Evolutionary conservation across 805 yeast species (phyloP).

Genomic region (Osmozyma mogii): DNA sequence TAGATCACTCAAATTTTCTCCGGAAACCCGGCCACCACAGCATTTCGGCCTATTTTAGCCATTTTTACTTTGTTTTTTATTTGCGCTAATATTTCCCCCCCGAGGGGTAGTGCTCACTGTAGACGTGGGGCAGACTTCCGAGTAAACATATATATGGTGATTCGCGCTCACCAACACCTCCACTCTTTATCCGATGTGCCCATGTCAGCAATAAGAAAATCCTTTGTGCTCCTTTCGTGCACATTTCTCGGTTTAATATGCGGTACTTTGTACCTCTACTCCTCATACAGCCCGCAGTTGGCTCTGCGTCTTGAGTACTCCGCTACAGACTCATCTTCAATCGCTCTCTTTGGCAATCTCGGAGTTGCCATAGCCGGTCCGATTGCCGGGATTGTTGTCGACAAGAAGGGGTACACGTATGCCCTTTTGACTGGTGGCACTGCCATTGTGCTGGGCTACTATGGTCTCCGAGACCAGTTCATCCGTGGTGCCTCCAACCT

Average conservation of each 20-base stretch:
- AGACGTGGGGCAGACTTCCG: too few species aligned
- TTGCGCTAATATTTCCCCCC: too few species aligned
- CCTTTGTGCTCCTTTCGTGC: slow-evolving; percentile 17
- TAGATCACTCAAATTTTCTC: too few species aligned
- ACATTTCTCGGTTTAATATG: slow-evolving; percentile 45
- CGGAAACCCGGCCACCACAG: too few species aligned
- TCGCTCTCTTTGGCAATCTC: slow-evolving; percentile 62
- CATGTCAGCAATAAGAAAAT: slow-evolving; percentile 9
- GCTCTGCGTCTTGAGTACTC: slow-evolving; percentile 48
- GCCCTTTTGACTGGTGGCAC: slow-evolving; percentile 46
- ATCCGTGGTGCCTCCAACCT: slow-evolving; percentile 32
- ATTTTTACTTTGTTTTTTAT: too few species aligned
- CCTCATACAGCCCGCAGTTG: slow-evolving; percentile 73
- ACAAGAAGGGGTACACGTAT: slow-evolving; percentile 47
- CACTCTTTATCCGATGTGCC: slow-evolving; percentile 8
- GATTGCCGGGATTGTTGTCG: slow-evolving; percentile 58
- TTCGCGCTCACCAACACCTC: slow-evolving; percentile 6
- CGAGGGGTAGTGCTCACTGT: too few species aligned
- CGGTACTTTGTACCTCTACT: slow-evolving; percentile 70
- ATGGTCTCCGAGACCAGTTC: slow-evolving; percentile 45
- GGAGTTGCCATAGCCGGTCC: slow-evolving; percentile 64
- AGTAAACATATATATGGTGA: slow-evolving; percentile 8
- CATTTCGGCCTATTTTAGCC: too few species aligned
- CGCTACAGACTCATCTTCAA: slow-evolving; percentile 54
- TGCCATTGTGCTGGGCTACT: slow-evolving; percentile 47